Base-by-base conservation (phyloP, 208 protist species). In the Trypanosoma mega region DNA sequence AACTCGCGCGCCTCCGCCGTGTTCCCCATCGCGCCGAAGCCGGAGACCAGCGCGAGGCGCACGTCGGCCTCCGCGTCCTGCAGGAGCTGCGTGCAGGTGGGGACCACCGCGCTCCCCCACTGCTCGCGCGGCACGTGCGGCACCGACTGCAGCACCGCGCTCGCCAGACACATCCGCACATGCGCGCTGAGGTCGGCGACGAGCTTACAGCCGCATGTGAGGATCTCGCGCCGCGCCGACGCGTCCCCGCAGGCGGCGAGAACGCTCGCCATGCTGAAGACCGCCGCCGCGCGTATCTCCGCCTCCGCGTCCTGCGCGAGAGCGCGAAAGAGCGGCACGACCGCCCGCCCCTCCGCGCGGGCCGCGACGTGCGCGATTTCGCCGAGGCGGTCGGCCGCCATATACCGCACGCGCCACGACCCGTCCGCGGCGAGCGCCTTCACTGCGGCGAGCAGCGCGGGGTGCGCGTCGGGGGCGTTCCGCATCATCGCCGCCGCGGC, bases 381-480 rank as follows among this genome's bases (percentile, higher is more conserved):
- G 37, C 89, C 83, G 44, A 99, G 89, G n/a, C 92, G 80, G 65
- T 99, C 97, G 9, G 98, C 98, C 16, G 94, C 87, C 93, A 98
- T 98, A 80, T 99, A 99, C 6, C 98, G 90, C 37, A 99, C 98
- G 14, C 98, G 90, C 98, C 98, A 99, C 7, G 93, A 97, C 74
- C 78, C 95, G 79, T 99, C 98, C 3, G 60, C 45, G 3, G 86
- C 68, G 31, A 93, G 81, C 21, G 63, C 53, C 34, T 85, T 81
- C 0, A 99, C 63, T 1, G 78, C 58, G 14, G 82, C 69, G 14
- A 99, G 65, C 21, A 99, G 63, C n/a, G 74, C 54, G 12, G 73
- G 62, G 64, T 84, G 78, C 58, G 98, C 88, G 21, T 90, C 88
- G 1, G 79, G 78, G 12, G 99, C 71, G 31, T 94, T 67, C 66